These are phyloP conservation scores for Wickerhamomyces subpelliculosus DNA, from an alignment of 805 yeast genomes.

Conservation along the genomic window DNA sequence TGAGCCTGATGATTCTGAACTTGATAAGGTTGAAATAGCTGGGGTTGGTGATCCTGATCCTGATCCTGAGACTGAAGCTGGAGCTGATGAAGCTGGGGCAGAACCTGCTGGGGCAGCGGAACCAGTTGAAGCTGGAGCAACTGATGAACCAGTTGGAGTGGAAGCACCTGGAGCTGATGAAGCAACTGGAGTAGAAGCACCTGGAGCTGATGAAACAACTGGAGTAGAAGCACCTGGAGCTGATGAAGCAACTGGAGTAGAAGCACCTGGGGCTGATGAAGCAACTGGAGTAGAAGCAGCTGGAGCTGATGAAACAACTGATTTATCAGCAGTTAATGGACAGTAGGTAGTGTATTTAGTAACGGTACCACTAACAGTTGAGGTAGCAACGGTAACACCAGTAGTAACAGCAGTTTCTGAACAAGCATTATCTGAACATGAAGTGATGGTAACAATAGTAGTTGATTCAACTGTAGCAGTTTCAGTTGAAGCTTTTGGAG, in stretches of 20 bases:
- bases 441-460: conserved; percentile 30
- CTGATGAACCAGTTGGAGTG: background rate
- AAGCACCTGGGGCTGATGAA: background rate
- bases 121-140: background rate
- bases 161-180: conserved; percentile 1
- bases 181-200: background rate
- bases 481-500: background rate
- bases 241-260: conserved; percentile 1
- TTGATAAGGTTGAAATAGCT: background rate
- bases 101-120: background rate
- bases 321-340: conserved; percentile 16
- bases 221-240: background rate
- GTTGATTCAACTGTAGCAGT: conserved; percentile 9
- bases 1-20: background rate
- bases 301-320: background rate
- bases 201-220: background rate
- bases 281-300: background rate
- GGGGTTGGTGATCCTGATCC: background rate
- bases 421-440: conserved; percentile 27
- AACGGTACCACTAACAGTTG: conserved; percentile 13
- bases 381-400: conserved; percentile 3
- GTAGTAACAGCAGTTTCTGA: conserved; percentile 27
- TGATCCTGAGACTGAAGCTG: too few species aligned
- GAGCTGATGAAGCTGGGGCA: background rate
- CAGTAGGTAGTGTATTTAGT: conserved; percentile 27